Base-by-base conservation (phyloP, 495 filamentous ascomycete species). In the Penicillium canariense region DNA sequence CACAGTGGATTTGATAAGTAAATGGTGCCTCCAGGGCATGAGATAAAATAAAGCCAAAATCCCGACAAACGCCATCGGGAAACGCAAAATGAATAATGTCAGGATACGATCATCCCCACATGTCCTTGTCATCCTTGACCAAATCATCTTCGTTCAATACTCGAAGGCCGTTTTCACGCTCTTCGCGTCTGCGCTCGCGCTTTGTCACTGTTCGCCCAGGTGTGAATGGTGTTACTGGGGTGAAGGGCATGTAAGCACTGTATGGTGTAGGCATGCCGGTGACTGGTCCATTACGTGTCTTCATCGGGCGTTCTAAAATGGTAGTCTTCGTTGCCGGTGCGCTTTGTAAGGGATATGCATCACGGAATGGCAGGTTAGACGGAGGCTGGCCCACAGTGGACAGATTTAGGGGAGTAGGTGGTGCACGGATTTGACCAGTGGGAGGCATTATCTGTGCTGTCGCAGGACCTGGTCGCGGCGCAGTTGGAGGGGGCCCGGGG, bases 231-330 rank as follows among this genome's bases (percentile, higher is more conserved):
- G 94, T 88, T 7, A 95, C 78, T 0, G 92, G 91, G 2, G 87
- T 90, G 64, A 88, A 93, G 0, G 92, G 92, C 80, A 96, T 94
- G 64, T 97, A 97, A 5, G 92, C 89, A 50, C 83, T 87, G 68
- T 97, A 96, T 5, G 92, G 92, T 7, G 83, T 86, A 30, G 90
- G 84, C 35, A 88, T 82, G 5, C 87, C 90, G 0, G 88, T 91
- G 60, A 82, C 80, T 0, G 89, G 89, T n/a, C 76, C 81, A 10
- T 73, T 74, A 3, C 75, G 76, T 20, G 76, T 66, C 31, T 87
- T 81, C 0, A 65, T 63, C 4, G 81, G 79, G 4, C 89, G 77
- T 56, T 93, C 90, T 17, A 92, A 77, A 5, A 90, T 84, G 0
- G 89, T 91, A 14, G 88, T 88, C 73, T 90, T 92, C 48, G 87